A percentile compares a stretch with the other conserved stretches of the same genome.
phyloP scores from a whole-genome alignment of 208 protist genomes.

The Crithidia expoeki region DNA sequence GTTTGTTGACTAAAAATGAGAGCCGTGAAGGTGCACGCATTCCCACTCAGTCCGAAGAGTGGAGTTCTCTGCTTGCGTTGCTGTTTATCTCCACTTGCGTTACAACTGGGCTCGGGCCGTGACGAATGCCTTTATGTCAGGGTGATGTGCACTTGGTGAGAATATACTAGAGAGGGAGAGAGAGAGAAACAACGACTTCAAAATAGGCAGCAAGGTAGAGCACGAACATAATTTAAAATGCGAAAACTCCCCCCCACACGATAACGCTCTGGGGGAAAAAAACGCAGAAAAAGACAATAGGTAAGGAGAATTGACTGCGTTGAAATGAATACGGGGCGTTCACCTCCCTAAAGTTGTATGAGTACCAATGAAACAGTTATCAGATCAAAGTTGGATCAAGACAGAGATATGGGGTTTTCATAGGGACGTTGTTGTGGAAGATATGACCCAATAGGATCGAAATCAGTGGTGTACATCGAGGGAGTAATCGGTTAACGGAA shows the following conservation, averaged over 20 bases:
- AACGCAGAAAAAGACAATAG: too few species aligned
- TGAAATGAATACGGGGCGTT: slow-evolving; percentile 21
- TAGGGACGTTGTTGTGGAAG: background rate
- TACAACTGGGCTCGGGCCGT: background rate
- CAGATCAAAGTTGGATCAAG: background rate
- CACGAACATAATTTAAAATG: too few species aligned
- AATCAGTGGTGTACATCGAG: too few species aligned
- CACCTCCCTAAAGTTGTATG: slow-evolving; percentile 5
- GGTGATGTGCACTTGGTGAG: background rate
- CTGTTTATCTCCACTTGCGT: background rate
- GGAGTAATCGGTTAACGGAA: too few species aligned
- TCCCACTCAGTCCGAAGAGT: too few species aligned
- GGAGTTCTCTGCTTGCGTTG: background rate
- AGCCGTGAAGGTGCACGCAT: too few species aligned
- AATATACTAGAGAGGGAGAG: slow-evolving; percentile 4
- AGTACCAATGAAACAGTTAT: background rate
- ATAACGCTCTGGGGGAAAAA: too few species aligned
- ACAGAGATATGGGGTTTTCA: background rate
- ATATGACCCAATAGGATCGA: too few species aligned
- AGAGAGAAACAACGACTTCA: slow-evolving; percentile 3
- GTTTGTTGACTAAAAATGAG: too few species aligned
- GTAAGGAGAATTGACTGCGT: background rate
- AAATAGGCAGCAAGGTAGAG: too few species aligned
- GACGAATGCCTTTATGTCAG: slow-evolving; percentile 4
- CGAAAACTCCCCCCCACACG: too few species aligned